Conservation (phyloP, 2,329 filamentous ascomycete genomes). For the Fusarium denticulatum region DNA sequence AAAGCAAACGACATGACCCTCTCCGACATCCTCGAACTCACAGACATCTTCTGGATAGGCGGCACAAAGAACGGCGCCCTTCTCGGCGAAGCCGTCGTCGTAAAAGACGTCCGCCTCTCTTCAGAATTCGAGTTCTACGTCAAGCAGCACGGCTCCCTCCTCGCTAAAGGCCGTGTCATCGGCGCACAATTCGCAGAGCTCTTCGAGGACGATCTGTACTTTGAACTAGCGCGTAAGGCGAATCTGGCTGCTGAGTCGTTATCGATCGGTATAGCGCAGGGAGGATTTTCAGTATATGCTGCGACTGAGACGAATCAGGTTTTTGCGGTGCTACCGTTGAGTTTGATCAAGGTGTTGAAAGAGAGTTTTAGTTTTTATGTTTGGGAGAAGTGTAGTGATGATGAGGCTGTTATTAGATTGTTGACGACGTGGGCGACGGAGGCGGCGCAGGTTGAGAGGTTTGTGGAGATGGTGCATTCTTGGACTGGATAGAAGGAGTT, state of each 20-base stretch:
- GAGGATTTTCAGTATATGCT: conserved; percentile 55
- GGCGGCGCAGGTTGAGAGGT: conserved; percentile 52
- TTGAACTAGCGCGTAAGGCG: conserved; percentile 56
- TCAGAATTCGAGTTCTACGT: conserved; percentile 61
- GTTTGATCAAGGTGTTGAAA: conserved; percentile 52
- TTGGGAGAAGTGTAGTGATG: conserved; percentile 56
- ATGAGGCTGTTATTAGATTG: conserved; percentile 54
- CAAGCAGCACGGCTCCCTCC: conserved; percentile 61
- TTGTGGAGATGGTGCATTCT: conserved; percentile 37
- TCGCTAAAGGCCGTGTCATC: conserved; percentile 61
- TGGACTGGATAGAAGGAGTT: conserved; percentile 3
- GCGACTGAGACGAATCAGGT: conserved; percentile 63
- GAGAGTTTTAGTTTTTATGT: conserved; percentile 58
- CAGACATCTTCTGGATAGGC: conserved; percentile 65
- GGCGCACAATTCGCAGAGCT: conserved; percentile 61
- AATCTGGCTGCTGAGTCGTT: conserved; percentile 57
- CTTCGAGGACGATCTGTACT: conserved; percentile 57
- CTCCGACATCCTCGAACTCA: conserved; percentile 56
- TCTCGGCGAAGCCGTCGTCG: conserved; percentile 61
- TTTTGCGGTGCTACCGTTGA: conserved; percentile 56
- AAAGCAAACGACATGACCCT: conserved; percentile 55
- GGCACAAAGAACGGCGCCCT: conserved; percentile 63
- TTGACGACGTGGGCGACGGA: conserved; percentile 64
- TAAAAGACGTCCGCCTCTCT: conserved; percentile 54
- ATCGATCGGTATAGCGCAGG: conserved; percentile 53